Evolutionary conservation across 176 grass and related monocot genomes (phyloP), one percentile per base, ranked within the genome.

Genomic region (Phoenix dactylifera): DNA sequence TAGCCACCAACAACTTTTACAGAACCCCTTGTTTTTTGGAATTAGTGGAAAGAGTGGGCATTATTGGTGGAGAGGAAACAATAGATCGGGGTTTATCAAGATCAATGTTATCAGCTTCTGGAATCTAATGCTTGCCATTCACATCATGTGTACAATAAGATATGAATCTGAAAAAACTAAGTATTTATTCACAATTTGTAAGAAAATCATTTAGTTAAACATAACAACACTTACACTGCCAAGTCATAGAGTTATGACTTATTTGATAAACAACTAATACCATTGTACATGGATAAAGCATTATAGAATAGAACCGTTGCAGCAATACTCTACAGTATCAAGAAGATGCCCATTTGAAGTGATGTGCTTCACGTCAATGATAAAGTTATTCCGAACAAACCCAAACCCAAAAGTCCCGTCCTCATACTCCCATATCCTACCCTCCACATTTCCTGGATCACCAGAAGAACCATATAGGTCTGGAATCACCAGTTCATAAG

Each of bases 361-460:
- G 58, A 88, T 76, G 75, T 75, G 78, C 50, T 76, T 92, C 60
- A 92, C 64, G 72, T 92, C 81, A 70, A 91, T 83, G 52, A 98
- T 73, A 78, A 69, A 92, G 70, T 92, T 70, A 18, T 79, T 82
- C 62, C 87, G 79, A 44, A 72, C 50, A 71, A 98, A 98, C 26
- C 87, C 84, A 57, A 98, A 98, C 26, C 93, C 93, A 15, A 98
- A 98, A 50, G 78, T 92, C 62, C 87, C 81, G 73, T 98, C 84
- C 23, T 98, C 76, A 49, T 98, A 92, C 67, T 85, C 63, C 93
- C 93, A 98, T 55, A 98, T 84, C 65, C 93, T 82, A 52, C 93
- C 93, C 56, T 80, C 81, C 26, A 81, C 59, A 73, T 80, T 85
- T 76, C 84, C 85, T 3, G 14, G 71, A 78, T 88, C 76, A 59